Percentiles rank a stretch among this genome's conserved stretches.
These are phyloP conservation scores for Rhodosporidiobolus odoratus DNA, from an alignment of 768 basidiomycete species.

Conservation along the genomic window DNA sequence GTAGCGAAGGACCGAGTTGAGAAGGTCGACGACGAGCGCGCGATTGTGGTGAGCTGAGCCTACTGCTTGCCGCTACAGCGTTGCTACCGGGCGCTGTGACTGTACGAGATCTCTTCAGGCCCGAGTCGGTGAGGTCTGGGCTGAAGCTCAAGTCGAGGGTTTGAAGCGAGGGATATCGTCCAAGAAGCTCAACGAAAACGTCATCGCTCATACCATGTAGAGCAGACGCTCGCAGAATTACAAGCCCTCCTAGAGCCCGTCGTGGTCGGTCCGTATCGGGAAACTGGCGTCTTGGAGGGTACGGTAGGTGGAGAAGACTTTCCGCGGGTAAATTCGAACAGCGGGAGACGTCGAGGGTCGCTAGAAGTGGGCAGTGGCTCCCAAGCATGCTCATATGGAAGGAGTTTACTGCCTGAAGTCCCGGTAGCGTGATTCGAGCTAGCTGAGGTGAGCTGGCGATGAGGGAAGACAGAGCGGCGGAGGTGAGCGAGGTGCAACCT, in stretches of 20 bases:
- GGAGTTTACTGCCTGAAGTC: conserved; percentile 64
- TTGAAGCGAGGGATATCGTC: conserved; percentile 44
- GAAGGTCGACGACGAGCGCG: background rate
- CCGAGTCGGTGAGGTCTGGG: background rate
- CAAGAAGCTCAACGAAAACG: conserved; percentile 45
- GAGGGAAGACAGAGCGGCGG: conserved; percentile 64
- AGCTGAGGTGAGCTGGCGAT: conserved; percentile 63
- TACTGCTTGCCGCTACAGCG: conserved; percentile 56
- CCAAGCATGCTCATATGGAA: conserved; percentile 66
- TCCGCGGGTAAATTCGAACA: conserved; percentile 61
- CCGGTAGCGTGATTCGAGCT: conserved; percentile 65
- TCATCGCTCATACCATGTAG: conserved; percentile 48
- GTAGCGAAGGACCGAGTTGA: background rate
- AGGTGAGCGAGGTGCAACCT: conserved; percentile 65
- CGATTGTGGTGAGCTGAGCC: conserved; percentile 54
- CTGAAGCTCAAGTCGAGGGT: conserved; percentile 38
- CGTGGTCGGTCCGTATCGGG: background rate
- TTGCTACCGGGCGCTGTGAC: conserved; percentile 51
- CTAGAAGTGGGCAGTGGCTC: conserved; percentile 56
- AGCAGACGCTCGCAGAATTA: conserved; percentile 63
- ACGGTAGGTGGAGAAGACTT: conserved; percentile 41
- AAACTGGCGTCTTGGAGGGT: conserved; percentile 48
- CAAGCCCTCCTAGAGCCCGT: too few relatives aligned
- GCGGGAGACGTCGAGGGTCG: conserved; percentile 63
- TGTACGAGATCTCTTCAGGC: background rate